phyloP scores from a whole-genome alignment of 768 basidiomycete genomes.

The Rickenella mellea region DNA sequence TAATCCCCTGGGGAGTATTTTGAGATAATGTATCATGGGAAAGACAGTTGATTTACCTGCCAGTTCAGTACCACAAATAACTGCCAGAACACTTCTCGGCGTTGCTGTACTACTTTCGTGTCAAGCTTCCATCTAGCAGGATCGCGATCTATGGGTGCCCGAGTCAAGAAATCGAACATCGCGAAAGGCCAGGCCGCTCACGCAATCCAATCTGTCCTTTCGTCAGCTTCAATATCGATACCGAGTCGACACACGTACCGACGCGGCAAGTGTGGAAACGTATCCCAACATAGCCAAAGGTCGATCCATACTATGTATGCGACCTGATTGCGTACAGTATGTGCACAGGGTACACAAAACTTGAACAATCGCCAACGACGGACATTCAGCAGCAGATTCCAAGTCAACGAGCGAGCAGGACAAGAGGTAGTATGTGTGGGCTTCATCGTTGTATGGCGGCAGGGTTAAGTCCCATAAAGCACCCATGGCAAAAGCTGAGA shows the following conservation, averaged over 20 bases:
- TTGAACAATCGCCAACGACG: no score
- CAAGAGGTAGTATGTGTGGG: slow-evolving; percentile 55
- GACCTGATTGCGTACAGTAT: no score
- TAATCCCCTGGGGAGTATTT: no score
- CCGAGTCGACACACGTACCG: no score
- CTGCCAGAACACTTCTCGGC: slow-evolving; percentile 65
- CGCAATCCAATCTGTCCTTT: slow-evolving; percentile 71
- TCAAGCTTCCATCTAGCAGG: slow-evolving; percentile 61
- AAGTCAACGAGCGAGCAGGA: slow-evolving; percentile 55
- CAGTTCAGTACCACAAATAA: slow-evolving; percentile 43
- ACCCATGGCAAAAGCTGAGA: slow-evolving; percentile 46
- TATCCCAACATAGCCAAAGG: no score
- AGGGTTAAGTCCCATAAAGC: slow-evolving; percentile 52
- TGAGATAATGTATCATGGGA: no score
- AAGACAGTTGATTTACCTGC: slow-evolving; percentile 40
- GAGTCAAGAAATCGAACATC: slow-evolving; percentile 25
- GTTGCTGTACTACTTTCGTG: slow-evolving; percentile 47
- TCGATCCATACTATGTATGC: no score
- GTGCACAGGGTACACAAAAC: no score
- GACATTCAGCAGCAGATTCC: slow-evolving; percentile 41
- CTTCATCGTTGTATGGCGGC: slow-evolving; percentile 42
- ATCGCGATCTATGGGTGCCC: slow-evolving; percentile 46
- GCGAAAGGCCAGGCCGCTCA: slow-evolving; percentile 23
- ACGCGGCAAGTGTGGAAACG: no score
- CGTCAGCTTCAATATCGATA: no score